Evolutionary conservation across 306 rosid species (phyloP).

Genomic region (Pterocarpus macrocarpus): DNA sequence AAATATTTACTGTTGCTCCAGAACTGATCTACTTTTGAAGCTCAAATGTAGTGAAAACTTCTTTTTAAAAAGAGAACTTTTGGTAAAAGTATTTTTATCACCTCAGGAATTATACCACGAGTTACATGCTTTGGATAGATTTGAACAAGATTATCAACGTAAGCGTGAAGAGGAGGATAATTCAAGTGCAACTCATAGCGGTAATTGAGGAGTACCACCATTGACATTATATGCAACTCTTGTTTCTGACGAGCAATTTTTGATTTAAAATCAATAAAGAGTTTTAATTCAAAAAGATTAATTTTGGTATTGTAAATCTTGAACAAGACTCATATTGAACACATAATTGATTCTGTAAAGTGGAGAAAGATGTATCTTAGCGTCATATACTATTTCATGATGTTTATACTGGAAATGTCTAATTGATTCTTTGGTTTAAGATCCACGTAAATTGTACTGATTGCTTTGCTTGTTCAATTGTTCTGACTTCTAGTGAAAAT

Average conservation of each 20-base stretch:
- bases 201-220: conserved; percentile 49
- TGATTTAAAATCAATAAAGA: conserved; percentile 24
- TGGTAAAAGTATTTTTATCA: conserved; percentile 38
- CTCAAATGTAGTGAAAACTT: not conserved
- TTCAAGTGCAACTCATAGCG: conserved; percentile 58
- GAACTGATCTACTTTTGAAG: conserved; percentile 36
- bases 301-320: conserved; percentile 9
- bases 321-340: conserved; percentile 13
- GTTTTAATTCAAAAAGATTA: conserved; percentile 27
- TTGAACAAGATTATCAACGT: conserved; percentile 73
- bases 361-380: conserved; percentile 22
- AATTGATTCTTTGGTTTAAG: conserved; percentile 4
- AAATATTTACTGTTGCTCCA: conserved; percentile 27
- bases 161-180: conserved; percentile 69
- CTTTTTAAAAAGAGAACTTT: not conserved
- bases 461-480: conserved; percentile 25
- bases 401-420: conserved; percentile 7
- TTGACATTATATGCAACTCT: conserved; percentile 36
- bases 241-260: conserved; percentile 30
- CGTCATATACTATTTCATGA: conserved; percentile 12
- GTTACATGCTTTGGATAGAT: conserved; percentile 77
- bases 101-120: conserved; percentile 88
- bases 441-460: not conserved
- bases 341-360: conserved; percentile 33
- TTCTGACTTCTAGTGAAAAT: conserved; percentile 26